Evolutionary conservation across 2,329 filamentous ascomycete species (phyloP), one percentile per base, ranked within the genome.

Genomic region (Fusarium sp.): DNA sequence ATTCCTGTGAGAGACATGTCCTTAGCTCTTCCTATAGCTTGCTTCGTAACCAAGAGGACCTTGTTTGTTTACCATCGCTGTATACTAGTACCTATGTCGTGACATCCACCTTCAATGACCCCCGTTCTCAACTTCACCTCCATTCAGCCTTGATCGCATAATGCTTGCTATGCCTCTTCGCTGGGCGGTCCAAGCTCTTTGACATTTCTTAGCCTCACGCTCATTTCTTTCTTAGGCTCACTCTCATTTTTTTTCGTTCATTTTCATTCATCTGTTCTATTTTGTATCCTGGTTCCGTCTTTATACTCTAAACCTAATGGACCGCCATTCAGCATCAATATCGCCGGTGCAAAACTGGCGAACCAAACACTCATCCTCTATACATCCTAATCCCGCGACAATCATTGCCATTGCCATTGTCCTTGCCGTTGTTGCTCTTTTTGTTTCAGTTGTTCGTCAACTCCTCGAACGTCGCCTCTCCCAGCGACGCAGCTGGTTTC

Each of bases 331-430:
- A 10, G 13, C 15, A 10, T 49, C 26, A 13, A 26, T 40, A 19
- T 15, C 22, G 19, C 32, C 46, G 20, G 47, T 28, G 14, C 56
- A 37, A 14, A 17, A 40, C 49, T 49, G 41, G 45, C 48, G 45
- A 35, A 20, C 26, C 14, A 48, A 58, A 7, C 53, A 59, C 30
- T 56, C 53, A 11, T 4, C 46, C 20, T 57, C 53, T 6, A 65
- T 71, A 40, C 41, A 48, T 22, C 67, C 65, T 19, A 57, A 52
- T 24, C 65, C 67, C 46, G 69, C 64, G 52, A 68, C 71, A 43
- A 55, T 73, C 32, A 43, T 68, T 35, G 65, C 72, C 37, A 59
- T 74, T n/a, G 47, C 49, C 15, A 49, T 74, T 26, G 46, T 66
- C 19, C 57, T 74, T 26, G 22, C 60, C 13, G 40, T 70, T 13